Evolutionary conservation across 805 yeast genomes (phyloP), one percentile per base, ranked within the genome.

Genomic region (Diddensiella santjacobensis): DNA sequence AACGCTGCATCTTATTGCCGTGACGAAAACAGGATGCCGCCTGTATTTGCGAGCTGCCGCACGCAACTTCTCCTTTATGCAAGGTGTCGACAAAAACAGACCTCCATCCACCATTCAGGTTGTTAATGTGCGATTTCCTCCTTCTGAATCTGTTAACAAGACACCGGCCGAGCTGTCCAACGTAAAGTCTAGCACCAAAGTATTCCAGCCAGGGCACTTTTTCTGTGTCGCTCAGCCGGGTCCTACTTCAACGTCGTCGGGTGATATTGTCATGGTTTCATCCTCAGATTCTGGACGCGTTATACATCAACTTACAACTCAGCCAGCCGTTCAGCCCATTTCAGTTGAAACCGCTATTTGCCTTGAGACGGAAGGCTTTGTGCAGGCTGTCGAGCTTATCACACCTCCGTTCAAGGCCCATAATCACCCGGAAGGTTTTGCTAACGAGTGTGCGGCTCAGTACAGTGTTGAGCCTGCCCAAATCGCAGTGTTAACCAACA

Each of bases 131-230:
- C 68, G 76, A 26, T 73, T 71, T 50, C 79, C 79, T 2, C 79
- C 80, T 2, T 52, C 47, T 22, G 42, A 38, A 19, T 23, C 50
- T 13, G 24, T 20, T 6, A 23, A 49, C 55, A 3, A 8, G 31
- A 26, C 38, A 51, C 35, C 49, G 48, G 33, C 51, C 57, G 11
- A 44, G 30, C 24, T 31, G 51, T 3, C 62, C 88, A 42, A 69
- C 83, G 77, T 83, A 40, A 74, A 84, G 22, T 70, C 76, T 36
- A 71, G 80, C 8, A 74, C 85, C 22, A 74, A 78, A 26, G 71
- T 90, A 10, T 71, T 87, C 24, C 80, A 95, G 18, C 96, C 96
- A 0, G 96, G 95, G n/a, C 81, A 88, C 2, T 90, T 81, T 59
- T 73, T 90, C 51, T 83, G 87, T 35, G 85, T 83, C 10, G 75